Evolutionary conservation across 2,329 filamentous ascomycete genomes (phyloP).

Genomic region (Pseudopithomyces chartarum): DNA sequence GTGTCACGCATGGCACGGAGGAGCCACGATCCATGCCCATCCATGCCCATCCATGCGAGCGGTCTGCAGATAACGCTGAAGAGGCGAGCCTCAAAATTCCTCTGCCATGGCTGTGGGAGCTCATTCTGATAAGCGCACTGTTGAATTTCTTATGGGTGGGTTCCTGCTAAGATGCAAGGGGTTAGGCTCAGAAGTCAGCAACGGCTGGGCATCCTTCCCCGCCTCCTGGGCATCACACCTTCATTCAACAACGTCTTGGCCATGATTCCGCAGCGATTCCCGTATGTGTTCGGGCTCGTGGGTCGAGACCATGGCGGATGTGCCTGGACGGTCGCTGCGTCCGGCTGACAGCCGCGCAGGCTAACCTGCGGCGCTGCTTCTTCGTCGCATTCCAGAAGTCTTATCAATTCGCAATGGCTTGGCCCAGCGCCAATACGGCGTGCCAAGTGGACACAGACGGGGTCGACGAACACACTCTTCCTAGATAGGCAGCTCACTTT

Average conservation of each 20-base stretch:
- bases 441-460: slow-evolving; percentile 5
- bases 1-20: neutral
- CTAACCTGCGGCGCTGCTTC: neutral
- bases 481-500: slow-evolving; percentile 22
- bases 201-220: slow-evolving; percentile 5
- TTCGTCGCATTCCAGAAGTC: slow-evolving; percentile 5
- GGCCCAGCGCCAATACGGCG: slow-evolving; percentile 4
- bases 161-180: neutral
- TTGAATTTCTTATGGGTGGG: neutral
- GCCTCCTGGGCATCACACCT: neutral
- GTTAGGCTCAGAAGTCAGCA: neutral
- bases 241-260: neutral
- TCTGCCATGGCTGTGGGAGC: slow-evolving; percentile 1
- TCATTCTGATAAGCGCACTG: neutral
- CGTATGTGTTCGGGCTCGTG: neutral
- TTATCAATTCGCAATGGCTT: slow-evolving; percentile 2
- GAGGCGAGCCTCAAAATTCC: neutral
- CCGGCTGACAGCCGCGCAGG: neutral
- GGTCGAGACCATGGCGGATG: neutral
- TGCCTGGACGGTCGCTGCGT: neutral
- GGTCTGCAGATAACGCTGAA: neutral
- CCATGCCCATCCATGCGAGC: neutral
- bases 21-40: neutral
- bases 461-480: slow-evolving; percentile 7
- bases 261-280: neutral